phyloP scores from a whole-genome alignment of 352 stramenopile species.

The Phytopythium sindhum region DNA sequence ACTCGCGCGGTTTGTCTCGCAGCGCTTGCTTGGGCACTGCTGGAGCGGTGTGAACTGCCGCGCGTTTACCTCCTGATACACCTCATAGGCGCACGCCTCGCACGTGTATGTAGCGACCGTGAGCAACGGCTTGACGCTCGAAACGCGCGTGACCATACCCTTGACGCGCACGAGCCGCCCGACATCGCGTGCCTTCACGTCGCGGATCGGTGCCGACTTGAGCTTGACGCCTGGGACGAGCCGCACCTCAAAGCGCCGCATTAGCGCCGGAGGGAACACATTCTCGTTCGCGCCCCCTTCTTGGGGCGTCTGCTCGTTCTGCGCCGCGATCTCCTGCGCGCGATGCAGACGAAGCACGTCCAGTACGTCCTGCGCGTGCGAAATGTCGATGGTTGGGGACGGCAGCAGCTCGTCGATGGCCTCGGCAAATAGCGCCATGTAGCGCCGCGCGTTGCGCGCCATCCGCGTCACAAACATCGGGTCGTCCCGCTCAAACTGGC shows the following conservation, averaged over 20 bases:
- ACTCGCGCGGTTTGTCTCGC: conserved; percentile 73
- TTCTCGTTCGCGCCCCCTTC: conserved; percentile 33
- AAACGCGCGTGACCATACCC: conserved; percentile 98
- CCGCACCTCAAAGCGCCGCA: conserved; percentile 87
- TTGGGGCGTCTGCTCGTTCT: conserved; percentile 38
- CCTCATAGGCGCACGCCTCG: conserved; percentile 94
- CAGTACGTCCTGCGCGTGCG: conserved; percentile 77
- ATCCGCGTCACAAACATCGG: conserved; percentile 83
- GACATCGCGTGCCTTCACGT: conserved; percentile 94
- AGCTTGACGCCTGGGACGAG: conserved; percentile 80
- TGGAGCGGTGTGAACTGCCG: conserved; percentile 94
- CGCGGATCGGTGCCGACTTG: conserved; percentile 89
- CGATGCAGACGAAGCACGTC: conserved; percentile 78
- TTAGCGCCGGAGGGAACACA: conserved; percentile 91
- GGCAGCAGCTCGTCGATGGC: conserved; percentile 88
- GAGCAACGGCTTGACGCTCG: conserved; percentile 97
- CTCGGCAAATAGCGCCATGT: conserved; percentile 87
- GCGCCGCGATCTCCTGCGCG: conserved; percentile 66
- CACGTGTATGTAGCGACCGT: conserved; percentile 98
- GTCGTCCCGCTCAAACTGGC: conserved; percentile 72
- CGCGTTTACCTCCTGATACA: conserved; percentile 95
- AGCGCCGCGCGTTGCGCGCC: conserved; percentile 80
- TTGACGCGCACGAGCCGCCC: conserved; percentile 95
- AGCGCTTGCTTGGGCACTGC: conserved; percentile 89
- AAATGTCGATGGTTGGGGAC: conserved; percentile 74